Percentiles rank a stretch among this genome's conserved stretches.
These are phyloP conservation scores for Russula abietina DNA, from an alignment of 768 basidiomycete species.

Conservation along the genomic window DNA sequence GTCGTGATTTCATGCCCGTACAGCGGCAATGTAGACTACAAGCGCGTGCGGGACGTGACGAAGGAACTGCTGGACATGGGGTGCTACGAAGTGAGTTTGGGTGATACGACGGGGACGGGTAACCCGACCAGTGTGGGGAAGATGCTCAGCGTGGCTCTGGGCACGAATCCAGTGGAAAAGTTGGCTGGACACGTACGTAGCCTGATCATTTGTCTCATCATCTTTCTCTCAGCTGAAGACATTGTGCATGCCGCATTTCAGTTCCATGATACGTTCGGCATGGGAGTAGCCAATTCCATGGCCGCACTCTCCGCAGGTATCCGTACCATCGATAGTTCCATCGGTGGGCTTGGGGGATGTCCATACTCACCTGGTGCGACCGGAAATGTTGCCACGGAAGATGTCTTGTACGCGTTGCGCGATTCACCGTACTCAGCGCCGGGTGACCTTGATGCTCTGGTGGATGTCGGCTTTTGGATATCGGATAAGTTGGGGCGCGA, in stretches of 20 bases:
- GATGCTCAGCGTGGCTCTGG: constrained; percentile 67
- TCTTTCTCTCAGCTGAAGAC: neutral
- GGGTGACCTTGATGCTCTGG: constrained; percentile 63
- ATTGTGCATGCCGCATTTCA: constrained; percentile 30
- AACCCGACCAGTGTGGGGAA: constrained; percentile 60
- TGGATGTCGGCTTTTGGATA: constrained; percentile 80
- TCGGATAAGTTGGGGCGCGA: constrained; percentile 56
- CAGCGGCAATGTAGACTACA: constrained; percentile 66
- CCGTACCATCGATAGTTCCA: constrained; percentile 73
- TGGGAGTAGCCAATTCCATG: constrained; percentile 71
- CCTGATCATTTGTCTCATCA: neutral
- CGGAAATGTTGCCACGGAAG: constrained; percentile 92
- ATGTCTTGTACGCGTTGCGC: constrained; percentile 77
- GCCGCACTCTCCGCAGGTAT: constrained; percentile 68
- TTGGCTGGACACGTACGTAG: constrained; percentile 66
- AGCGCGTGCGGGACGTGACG: constrained; percentile 60
- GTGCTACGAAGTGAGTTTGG: constrained; percentile 88
- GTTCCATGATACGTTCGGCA: constrained; percentile 91
- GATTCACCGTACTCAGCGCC: constrained; percentile 52
- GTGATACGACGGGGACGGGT: constrained; percentile 87
- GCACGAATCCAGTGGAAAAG: constrained; percentile 50
- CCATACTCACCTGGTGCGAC: constrained; percentile 96
- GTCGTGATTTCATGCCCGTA: constrained; percentile 82
- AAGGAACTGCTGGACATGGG: constrained; percentile 79
- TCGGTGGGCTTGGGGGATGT: constrained; percentile 91